These are phyloP conservation scores for Pyrenophora graminea DNA, from an alignment of 2,329 filamentous ascomycete genomes.

Conservation along the genomic window DNA sequence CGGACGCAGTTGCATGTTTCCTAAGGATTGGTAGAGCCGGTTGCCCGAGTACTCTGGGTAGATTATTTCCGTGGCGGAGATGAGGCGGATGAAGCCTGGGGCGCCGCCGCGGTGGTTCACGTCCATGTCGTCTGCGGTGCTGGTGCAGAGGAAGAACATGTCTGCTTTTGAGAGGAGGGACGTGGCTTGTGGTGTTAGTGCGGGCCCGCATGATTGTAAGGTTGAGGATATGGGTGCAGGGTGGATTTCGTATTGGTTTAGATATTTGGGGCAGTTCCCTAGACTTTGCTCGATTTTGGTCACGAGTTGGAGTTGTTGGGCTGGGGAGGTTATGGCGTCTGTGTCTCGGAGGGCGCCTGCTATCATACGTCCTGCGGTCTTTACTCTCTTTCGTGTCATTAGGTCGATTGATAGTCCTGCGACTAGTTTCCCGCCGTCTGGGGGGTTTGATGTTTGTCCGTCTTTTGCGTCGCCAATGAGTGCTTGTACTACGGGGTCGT, in stretches of 20 bases:
- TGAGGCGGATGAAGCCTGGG: constrained; percentile 72
- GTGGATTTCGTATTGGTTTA: constrained; percentile 72
- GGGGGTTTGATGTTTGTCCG: constrained; percentile 44
- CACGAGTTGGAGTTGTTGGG: constrained; percentile 60
- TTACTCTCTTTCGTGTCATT: constrained; percentile 70
- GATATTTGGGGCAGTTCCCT: constrained; percentile 84
- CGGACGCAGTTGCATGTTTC: constrained; percentile 72
- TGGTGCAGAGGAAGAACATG: constrained; percentile 76
- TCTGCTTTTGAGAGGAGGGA: constrained; percentile 68
- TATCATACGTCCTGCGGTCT: constrained; percentile 71
- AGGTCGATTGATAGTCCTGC: constrained; percentile 67
- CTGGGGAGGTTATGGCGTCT: constrained; percentile 27
- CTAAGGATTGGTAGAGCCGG: constrained; percentile 79
- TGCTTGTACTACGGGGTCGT: constrained; percentile 72
- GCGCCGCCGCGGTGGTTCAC: constrained; percentile 80
- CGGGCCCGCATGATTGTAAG: constrained; percentile 53
- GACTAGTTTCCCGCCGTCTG: constrained; percentile 56
- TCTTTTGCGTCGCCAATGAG: constrained; percentile 57
- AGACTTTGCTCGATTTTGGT: constrained; percentile 72
- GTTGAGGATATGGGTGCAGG: constrained; percentile 59
- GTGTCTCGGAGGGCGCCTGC: constrained; percentile 60
- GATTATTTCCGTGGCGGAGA: constrained; percentile 64
- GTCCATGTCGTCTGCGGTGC: constrained; percentile 71
- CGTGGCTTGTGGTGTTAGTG: constrained; percentile 60
- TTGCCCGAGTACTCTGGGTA: constrained; percentile 90